phyloP scores from a whole-genome alignment of 1,139 yeast species.

The Taphrina confusa region DNA sequence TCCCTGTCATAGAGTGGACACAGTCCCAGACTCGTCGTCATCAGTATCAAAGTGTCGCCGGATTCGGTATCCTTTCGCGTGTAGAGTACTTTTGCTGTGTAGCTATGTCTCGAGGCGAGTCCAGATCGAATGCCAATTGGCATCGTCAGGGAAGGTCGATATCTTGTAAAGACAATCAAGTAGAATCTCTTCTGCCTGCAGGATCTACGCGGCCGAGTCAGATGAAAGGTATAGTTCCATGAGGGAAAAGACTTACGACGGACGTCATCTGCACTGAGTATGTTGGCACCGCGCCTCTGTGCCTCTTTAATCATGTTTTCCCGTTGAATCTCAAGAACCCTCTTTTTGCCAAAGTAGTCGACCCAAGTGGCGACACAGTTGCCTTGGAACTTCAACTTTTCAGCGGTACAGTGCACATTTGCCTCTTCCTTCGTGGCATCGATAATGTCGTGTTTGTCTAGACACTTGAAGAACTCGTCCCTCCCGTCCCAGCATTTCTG shows the following conservation, averaged over 20 bases:
- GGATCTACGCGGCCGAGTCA: slow-evolving; percentile 11
- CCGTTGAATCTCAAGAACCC: slow-evolving; percentile 33
- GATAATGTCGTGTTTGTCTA: slow-evolving; percentile 28
- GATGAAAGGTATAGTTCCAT: neutral
- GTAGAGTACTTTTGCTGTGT: no score
- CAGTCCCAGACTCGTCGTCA: no score
- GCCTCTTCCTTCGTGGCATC: slow-evolving; percentile 28
- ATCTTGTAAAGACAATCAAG: neutral
- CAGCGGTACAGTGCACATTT: neutral
- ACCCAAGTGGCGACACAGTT: slow-evolving; percentile 34
- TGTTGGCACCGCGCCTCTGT: slow-evolving; percentile 21
- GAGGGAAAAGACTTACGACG: slow-evolving; percentile 6
- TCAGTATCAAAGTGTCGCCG: no score
- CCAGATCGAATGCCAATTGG: neutral
- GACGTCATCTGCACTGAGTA: slow-evolving; percentile 27
- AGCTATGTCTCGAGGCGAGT: no score
- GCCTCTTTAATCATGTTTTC: slow-evolving; percentile 34
- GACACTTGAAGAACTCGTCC: slow-evolving; percentile 29
- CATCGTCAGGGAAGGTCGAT: neutral
- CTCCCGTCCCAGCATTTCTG: slow-evolving; percentile 30
- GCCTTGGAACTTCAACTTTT: slow-evolving; percentile 20
- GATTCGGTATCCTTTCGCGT: no score
- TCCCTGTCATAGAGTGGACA: no score
- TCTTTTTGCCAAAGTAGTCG: slow-evolving; percentile 34
- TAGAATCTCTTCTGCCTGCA: slow-evolving; percentile 25